A percentile compares a stretch with the other conserved stretches of the same genome.
Evolutionary conservation across 306 rosid species (phyloP).

Genomic region (Carpinus viminea): DNA sequence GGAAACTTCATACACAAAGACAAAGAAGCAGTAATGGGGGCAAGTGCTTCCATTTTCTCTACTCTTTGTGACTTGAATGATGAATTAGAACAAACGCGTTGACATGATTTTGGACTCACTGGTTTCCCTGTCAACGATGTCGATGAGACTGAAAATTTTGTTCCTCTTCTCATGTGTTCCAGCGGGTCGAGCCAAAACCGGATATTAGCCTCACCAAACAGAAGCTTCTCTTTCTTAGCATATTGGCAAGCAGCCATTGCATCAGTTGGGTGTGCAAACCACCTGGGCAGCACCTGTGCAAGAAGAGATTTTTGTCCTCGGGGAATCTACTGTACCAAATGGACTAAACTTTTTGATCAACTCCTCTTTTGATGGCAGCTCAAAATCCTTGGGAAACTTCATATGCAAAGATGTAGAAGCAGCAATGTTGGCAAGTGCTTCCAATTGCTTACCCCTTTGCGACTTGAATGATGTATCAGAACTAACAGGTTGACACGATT

Average conservation of each 20-base stretch:
- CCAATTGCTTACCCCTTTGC: constrained; percentile 15
- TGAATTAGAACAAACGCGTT: constrained; percentile 23
- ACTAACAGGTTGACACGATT: neutral
- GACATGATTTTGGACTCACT: neutral
- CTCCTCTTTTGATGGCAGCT: constrained; percentile 37
- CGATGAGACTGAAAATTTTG: neutral
- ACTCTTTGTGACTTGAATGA: constrained; percentile 26
- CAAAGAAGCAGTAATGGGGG: constrained; percentile 15
- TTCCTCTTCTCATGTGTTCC: constrained; percentile 31
- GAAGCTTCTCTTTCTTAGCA: constrained; percentile 34
- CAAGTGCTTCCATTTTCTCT: constrained; percentile 9
- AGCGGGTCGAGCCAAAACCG: constrained; percentile 42
- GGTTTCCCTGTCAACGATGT: neutral
- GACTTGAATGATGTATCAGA: constrained; percentile 30
- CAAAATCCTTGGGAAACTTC: constrained; percentile 41
- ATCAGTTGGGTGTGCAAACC: constrained; percentile 27
- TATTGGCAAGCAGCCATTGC: constrained; percentile 38
- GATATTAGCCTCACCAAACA: constrained; percentile 32
- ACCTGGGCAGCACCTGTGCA: constrained; percentile 34
- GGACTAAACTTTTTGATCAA: constrained; percentile 39
- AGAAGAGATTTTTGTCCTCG: constrained; percentile 24
- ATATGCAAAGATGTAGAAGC: constrained; percentile 28
- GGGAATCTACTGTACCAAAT: constrained; percentile 43
- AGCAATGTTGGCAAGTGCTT: constrained; percentile 13
- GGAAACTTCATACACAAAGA: constrained; percentile 42